A percentile compares a stretch with the other conserved stretches of the same genome.
Evolutionary conservation across 2,329 filamentous ascomycete genomes (phyloP).

Genomic region (Colletotrichum australisinense): DNA sequence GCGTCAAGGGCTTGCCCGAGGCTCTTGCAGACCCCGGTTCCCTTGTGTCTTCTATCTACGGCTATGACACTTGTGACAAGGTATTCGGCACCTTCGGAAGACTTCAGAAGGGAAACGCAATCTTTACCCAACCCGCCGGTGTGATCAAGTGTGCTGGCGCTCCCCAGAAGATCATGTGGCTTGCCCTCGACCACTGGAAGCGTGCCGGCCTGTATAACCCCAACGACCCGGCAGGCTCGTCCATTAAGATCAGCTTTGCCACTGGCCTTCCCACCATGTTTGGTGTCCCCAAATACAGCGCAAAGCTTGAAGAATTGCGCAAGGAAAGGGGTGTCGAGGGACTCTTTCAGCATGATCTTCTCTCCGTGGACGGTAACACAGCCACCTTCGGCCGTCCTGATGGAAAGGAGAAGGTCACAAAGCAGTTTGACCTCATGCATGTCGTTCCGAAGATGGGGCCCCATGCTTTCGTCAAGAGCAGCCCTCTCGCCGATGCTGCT

Average conservation of each 20-base stretch:
- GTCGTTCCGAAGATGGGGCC: slow-evolving; percentile 70
- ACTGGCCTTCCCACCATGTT: slow-evolving; percentile 69
- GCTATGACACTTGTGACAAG: slow-evolving; percentile 67
- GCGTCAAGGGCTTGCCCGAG: slow-evolving; percentile 67
- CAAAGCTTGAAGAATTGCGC: slow-evolving; percentile 63
- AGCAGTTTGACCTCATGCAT: slow-evolving; percentile 65
- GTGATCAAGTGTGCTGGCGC: slow-evolving; percentile 71
- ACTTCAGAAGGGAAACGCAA: slow-evolving; percentile 61
- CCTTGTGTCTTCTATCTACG: slow-evolving; percentile 67
- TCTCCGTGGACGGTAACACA: slow-evolving; percentile 63
- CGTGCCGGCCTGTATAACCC: slow-evolving; percentile 61
- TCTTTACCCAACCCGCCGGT: slow-evolving; percentile 70
- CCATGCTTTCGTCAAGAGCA: slow-evolving; percentile 64
- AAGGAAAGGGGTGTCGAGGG: slow-evolving; percentile 67
- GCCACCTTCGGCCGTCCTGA: slow-evolving; percentile 61
- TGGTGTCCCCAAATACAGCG: slow-evolving; percentile 69
- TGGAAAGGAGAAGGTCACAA: slow-evolving; percentile 56
- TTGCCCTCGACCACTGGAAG: slow-evolving; percentile 70
- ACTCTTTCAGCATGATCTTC: slow-evolving; percentile 68
- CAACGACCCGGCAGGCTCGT: slow-evolving; percentile 49
- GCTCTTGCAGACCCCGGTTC: slow-evolving; percentile 60
- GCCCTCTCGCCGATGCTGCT: slow-evolving; percentile 63
- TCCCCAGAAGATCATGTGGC: slow-evolving; percentile 72
- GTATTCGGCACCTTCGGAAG: slow-evolving; percentile 59
- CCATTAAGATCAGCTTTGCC: slow-evolving; percentile 65